Evolutionary conservation across 345 rosid species (phyloP), one percentile per base, ranked within the genome.

Genomic region (Gossypium rotundifolium): DNA sequence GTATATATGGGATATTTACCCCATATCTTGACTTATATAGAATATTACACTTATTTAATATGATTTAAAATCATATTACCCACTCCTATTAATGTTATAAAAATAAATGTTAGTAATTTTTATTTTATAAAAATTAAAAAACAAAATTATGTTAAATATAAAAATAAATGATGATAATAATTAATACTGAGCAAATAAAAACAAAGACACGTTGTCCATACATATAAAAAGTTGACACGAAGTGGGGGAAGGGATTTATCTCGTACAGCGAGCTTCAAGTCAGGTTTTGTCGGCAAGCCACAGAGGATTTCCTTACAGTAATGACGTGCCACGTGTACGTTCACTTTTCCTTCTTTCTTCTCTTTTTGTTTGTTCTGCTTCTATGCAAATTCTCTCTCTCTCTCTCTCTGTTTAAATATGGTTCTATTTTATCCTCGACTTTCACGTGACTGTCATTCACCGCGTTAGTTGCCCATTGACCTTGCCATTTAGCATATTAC

Each of bases 401-500:
- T 29, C n/a, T n/a, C 38, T 3, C 33, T 29, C 33, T 29, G 0
- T 27, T 29, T 29, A 29, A 29, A 4, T 29, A 29, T 2, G 18
- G 23, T 67, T 67, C 38, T 46, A 38, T 13, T 66, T 33, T 53
- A 11, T 58, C 38, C 27, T 33, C 23, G 2, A 27, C 1, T 12
- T 61, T 73, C 84, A 82, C 80, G 78, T 78, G 81, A 75, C 46
- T 2, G 70, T 23, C 16, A 45, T 29, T n/a, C 48, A 40, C 49
- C 18, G 1, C 13, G 0, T 60, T 60, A 60, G 2, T 17, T 9
- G 13, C 22, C 2, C 1, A 67, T 23, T 20, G 12, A 65, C 70
- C 29, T 17, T 9, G 13, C 22, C 2, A 67, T 23, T 20, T 22
- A 65, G 53, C 29, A 18, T 65, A 11, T 65, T 20, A 0, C 2